Evolutionary conservation across 257 asterid genomes (phyloP).

Genomic region (Nicotiana knightiana): DNA sequence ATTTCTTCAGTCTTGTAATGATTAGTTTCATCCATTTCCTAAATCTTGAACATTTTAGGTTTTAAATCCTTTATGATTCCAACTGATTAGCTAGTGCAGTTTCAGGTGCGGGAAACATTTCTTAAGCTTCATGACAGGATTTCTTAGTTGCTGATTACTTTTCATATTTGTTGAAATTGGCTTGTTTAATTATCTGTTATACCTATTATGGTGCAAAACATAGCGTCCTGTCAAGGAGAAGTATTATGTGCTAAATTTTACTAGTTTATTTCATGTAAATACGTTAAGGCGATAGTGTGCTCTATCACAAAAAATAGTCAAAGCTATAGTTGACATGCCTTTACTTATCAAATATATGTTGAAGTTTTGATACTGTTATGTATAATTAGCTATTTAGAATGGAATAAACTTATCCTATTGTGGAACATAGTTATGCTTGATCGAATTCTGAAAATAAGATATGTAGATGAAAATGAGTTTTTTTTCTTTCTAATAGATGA

Average conservation of each 20-base stretch:
- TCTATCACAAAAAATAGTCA: neutral
- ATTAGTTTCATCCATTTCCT: no score
- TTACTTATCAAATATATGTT: neutral
- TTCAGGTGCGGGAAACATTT: no score
- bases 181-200: neutral
- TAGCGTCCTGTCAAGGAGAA: neutral
- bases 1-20: no score
- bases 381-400: neutral
- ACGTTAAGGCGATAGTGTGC: neutral
- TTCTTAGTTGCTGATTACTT: neutral
- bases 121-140: no score
- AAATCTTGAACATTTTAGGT: no score
- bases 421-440: neutral
- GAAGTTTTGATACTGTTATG: neutral
- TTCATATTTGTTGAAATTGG: no score
- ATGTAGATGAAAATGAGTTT: neutral
- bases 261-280: neutral
- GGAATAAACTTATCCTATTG: neutral
- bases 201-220: neutral
- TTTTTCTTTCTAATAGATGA: neutral
- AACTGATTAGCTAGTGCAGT: no score
- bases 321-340: neutral
- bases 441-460: neutral
- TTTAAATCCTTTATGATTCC: no score
- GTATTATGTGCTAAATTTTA: neutral